Conservation (phyloP, 2,329 filamentous ascomycete genomes). For the Pseudogymnoascus sp. region DNA sequence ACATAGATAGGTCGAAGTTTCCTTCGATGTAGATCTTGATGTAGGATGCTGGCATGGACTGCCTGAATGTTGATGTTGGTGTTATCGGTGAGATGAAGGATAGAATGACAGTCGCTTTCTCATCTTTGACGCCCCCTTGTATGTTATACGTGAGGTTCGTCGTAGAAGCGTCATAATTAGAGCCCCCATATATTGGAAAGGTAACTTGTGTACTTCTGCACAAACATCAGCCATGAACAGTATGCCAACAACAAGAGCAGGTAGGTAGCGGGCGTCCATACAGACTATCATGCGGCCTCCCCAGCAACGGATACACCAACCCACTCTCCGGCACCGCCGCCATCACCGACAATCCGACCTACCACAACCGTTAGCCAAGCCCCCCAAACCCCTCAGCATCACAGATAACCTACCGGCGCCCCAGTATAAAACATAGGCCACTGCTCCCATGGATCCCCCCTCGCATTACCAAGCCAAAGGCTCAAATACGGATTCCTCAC, state of each 20-base stretch:
- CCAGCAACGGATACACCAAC: slow-evolving; percentile 55
- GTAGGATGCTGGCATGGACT: slow-evolving; percentile 61
- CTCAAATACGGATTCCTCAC: slow-evolving; percentile 55
- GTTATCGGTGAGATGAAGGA: slow-evolving; percentile 42
- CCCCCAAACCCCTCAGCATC: background rate
- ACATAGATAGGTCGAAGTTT: slow-evolving; percentile 53
- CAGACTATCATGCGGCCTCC: slow-evolving; percentile 37
- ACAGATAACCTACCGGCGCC: slow-evolving; percentile 40
- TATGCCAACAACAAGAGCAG: background rate
- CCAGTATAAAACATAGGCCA: slow-evolving; percentile 87
- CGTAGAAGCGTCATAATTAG: slow-evolving; percentile 60
- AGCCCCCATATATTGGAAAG: slow-evolving; percentile 50
- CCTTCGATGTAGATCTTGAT: slow-evolving; percentile 64
- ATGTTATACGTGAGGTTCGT: slow-evolving; percentile 61
- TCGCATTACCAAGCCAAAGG: slow-evolving; percentile 56
- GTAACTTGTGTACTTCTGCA: slow-evolving; percentile 47
- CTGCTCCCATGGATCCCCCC: slow-evolving; percentile 67
- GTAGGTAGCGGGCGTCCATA: background rate
- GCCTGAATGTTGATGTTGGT: slow-evolving; percentile 25
- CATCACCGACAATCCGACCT: slow-evolving; percentile 56
- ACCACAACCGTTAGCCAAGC: slow-evolving; percentile 9
- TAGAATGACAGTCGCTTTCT: slow-evolving; percentile 46
- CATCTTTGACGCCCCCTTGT: slow-evolving; percentile 18
- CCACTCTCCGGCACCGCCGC: slow-evolving; percentile 52
- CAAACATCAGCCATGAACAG: background rate